phyloP scores from a whole-genome alignment of 1,139 yeast genomes.

The Tardiomyces blankii region DNA sequence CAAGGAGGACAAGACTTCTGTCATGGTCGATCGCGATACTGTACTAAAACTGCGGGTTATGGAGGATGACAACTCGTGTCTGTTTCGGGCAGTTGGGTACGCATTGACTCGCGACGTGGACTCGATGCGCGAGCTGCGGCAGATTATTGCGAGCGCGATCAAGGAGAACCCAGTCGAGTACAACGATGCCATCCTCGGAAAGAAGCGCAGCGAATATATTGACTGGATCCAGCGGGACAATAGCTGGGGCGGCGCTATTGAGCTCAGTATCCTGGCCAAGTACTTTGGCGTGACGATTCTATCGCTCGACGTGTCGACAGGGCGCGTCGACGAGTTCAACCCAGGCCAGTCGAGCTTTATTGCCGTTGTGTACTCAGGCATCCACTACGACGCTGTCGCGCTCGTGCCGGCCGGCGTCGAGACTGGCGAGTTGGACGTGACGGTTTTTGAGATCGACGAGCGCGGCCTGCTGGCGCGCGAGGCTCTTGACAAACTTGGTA shows the following conservation, averaged over 20 bases:
- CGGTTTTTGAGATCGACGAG: constrained; percentile 30
- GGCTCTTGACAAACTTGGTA: constrained; percentile 34
- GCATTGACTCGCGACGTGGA: constrained; percentile 34
- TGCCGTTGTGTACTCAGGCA: constrained; percentile 54
- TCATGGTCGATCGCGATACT: background rate
- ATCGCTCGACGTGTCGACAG: constrained; percentile 60
- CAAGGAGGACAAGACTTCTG: background rate
- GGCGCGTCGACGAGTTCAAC: constrained; percentile 47
- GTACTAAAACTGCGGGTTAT: constrained; percentile 40
- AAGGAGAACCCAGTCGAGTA: constrained; percentile 35
- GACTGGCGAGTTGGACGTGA: constrained; percentile 26
- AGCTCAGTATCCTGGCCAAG: constrained; percentile 51
- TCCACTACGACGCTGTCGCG: constrained; percentile 63
- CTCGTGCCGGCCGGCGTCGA: constrained; percentile 26
- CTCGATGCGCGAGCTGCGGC: constrained; percentile 35
- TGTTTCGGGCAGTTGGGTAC: constrained; percentile 59
- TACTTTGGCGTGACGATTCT: constrained; percentile 43
- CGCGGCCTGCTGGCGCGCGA: constrained; percentile 25
- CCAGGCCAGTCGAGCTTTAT: constrained; percentile 36
- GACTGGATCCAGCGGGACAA: constrained; percentile 51
- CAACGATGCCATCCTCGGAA: constrained; percentile 50
- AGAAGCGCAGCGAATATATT: constrained; percentile 39
- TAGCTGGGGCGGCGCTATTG: constrained; percentile 87
- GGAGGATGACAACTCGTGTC: constrained; percentile 73
- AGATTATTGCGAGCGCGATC: constrained; percentile 38